Evolutionary conservation across 768 basidiomycete genomes (phyloP).

Genomic region (Mycena maculata): DNA sequence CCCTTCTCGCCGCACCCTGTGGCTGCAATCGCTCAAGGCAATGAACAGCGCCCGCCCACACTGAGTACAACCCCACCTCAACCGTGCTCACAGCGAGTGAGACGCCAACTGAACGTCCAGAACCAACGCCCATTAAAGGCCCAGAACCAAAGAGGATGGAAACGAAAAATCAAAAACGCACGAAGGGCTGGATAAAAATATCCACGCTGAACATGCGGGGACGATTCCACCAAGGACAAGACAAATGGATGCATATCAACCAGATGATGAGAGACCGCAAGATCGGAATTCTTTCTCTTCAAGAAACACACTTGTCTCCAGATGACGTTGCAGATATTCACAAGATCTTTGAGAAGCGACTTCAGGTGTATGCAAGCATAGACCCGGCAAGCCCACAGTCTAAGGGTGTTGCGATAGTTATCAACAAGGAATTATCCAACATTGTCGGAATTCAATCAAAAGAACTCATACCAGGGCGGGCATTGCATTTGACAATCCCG

Average conservation of each 20-base stretch:
- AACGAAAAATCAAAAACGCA: neutral
- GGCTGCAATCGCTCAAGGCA: too few species aligned
- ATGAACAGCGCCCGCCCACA: neutral
- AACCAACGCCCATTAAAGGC: neutral
- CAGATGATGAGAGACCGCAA: conserved; percentile 7
- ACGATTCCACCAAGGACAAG: neutral
- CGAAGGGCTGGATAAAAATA: conserved; percentile 4
- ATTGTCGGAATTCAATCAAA: neutral
- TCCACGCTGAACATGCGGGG: conserved; percentile 10
- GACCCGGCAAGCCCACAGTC: neutral
- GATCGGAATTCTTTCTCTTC: neutral
- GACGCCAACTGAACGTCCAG: neutral
- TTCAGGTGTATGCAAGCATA: neutral
- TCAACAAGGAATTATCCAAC: conserved; percentile 1
- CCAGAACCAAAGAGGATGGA: neutral
- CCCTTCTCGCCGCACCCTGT: neutral
- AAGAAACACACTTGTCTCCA: conserved; percentile 15
- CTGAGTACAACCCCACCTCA: neutral
- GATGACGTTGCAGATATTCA: neutral
- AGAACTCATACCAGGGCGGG: conserved; percentile 12
- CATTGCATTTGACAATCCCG: conserved; percentile 12
- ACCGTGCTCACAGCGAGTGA: neutral
- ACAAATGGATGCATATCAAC: conserved; percentile 14
- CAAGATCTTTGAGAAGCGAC: neutral
- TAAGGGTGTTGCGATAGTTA: conserved; percentile 6